These are phyloP conservation scores for Fusarium goolgardi DNA, from an alignment of 2,329 filamentous ascomycete species.

Conservation along the genomic window DNA sequence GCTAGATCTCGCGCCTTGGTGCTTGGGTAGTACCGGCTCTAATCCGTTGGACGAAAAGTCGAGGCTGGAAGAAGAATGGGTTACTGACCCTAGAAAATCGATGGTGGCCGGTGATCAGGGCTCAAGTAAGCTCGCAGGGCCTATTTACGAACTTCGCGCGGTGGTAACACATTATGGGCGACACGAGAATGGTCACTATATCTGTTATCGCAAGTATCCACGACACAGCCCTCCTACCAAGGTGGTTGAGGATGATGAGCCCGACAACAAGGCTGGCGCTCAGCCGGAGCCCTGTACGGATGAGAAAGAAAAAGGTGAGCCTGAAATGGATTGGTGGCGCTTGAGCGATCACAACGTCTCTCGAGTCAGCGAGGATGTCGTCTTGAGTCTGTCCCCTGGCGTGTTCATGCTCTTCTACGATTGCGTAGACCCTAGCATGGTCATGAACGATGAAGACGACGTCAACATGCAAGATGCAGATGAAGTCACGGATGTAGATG, in stretches of 20 bases:
- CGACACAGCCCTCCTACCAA: slow-evolving; percentile 35
- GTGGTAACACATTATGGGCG: slow-evolving; percentile 89
- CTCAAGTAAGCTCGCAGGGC: slow-evolving; percentile 65
- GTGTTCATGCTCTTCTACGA: slow-evolving; percentile 99
- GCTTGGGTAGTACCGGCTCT: slow-evolving; percentile 69
- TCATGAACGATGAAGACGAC: slow-evolving; percentile 54
- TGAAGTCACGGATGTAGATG: slow-evolving; percentile 29
- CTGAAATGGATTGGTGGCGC: slow-evolving; percentile 80
- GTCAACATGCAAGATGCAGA: slow-evolving; percentile 39
- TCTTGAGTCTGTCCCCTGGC: slow-evolving; percentile 76
- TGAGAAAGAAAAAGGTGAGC: slow-evolving; percentile 39
- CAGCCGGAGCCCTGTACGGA: background rate
- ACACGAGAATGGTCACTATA: slow-evolving; percentile 96
- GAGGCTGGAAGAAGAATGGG: slow-evolving; percentile 72
- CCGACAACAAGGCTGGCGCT: slow-evolving; percentile 20
- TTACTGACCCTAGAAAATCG: slow-evolving; percentile 73
- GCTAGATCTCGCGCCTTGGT: slow-evolving; percentile 87
- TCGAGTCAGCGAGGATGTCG: slow-evolving; percentile 76
- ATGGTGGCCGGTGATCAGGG: slow-evolving; percentile 73
- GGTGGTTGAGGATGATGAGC: slow-evolving; percentile 22
- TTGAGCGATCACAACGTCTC: slow-evolving; percentile 90
- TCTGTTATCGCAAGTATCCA: slow-evolving; percentile 84
- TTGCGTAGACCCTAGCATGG: slow-evolving; percentile 66
- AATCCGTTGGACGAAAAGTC: background rate
- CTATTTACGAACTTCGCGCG: slow-evolving; percentile 81